These are phyloP conservation scores for Neonectria ditissima DNA, from an alignment of 2,329 filamentous ascomycete species.

Conservation along the genomic window DNA sequence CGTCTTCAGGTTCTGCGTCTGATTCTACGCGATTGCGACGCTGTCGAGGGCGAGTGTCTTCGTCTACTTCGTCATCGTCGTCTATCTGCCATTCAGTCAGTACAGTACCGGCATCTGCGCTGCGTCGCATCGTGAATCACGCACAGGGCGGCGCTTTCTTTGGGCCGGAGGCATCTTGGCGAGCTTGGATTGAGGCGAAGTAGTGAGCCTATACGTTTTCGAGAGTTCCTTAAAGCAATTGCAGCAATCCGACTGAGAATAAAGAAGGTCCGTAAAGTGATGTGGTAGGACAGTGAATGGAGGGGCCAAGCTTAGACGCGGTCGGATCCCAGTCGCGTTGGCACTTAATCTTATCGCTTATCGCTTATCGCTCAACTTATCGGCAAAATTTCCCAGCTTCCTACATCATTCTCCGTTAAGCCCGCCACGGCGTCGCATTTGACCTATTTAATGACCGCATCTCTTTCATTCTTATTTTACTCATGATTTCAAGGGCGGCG, in stretches of 20 bases:
- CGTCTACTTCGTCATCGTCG: constrained; percentile 49
- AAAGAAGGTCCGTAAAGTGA: background rate
- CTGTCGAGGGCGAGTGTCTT: constrained; percentile 49
- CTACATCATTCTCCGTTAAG: constrained; percentile 10
- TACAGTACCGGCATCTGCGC: background rate
- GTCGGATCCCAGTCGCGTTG: constrained; percentile 29
- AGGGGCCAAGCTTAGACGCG: constrained; percentile 31
- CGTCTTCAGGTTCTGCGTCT: constrained; percentile 49
- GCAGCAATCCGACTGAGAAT: background rate
- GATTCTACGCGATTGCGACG: constrained; percentile 45
- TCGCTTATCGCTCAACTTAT: constrained; percentile 44
- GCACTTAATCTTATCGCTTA: constrained; percentile 35
- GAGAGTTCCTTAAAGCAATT: background rate
- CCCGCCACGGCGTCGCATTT: constrained; percentile 27
- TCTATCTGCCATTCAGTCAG: constrained; percentile 31
- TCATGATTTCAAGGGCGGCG: constrained; percentile 53
- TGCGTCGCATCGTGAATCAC: constrained; percentile 22
- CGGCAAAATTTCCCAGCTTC: constrained; percentile 42
- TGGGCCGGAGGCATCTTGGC: constrained; percentile 48
- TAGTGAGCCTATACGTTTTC: background rate
- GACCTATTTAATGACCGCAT: constrained; percentile 22
- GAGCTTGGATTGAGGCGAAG: background rate
- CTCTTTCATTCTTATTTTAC: constrained; percentile 26
- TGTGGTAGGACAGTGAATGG: background rate
- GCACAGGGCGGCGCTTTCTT: constrained; percentile 50